Base-by-base conservation (phyloP, 768 basidiomycete genomes). In the Kockovaella imperatae region DNA sequence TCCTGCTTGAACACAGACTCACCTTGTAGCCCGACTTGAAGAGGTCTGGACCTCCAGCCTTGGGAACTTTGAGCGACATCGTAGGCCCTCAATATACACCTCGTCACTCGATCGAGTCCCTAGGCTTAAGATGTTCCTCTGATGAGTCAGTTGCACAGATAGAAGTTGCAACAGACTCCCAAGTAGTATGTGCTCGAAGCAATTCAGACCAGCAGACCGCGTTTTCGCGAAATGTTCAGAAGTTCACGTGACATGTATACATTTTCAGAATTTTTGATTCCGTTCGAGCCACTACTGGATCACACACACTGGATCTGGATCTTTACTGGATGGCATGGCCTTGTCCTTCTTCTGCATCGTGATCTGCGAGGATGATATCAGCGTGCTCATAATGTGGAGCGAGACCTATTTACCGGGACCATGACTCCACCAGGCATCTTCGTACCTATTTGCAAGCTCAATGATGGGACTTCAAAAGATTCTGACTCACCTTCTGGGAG, bases 1-100 rank as follows among this genome's bases (percentile, higher is more conserved):
- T 14, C 11, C 10, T 11, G 20, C 20, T 14, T 10, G 21, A 25
- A 18, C 36, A 13, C 36, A 21, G 11, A 65, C 73, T 15, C 53
- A 86, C 89, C 78, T 93, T 95, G 79, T 88, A 90, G 21, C 93
- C 93, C 26, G 95, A 87, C 72, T 96, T 96, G 79, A 99, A 97
- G 32, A 99, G 80, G 72, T 90, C 88, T 34, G 90, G 68, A 55
- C 83, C 86, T 21, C 65, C 65, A 45, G 83, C 75, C 72, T 90
- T 90, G 24, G 90, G 91, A 17, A 96, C 88, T 77, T 90, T 90
- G 63, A 96, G 78, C 54, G 89, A 83, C 91, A 96, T 96, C 18
- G 8, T 51, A n/a, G 29, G 13, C 18, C 8, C 8, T 42, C 41
- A 8, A 11, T 13, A 39, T 10, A 13, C n/a, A n/a, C n/a, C n/a